A percentile compares a stretch with the other conserved stretches of the same genome.
Evolutionary conservation across 2,329 filamentous ascomycete genomes (phyloP).

Genomic region (Ophiobolus disseminans): DNA sequence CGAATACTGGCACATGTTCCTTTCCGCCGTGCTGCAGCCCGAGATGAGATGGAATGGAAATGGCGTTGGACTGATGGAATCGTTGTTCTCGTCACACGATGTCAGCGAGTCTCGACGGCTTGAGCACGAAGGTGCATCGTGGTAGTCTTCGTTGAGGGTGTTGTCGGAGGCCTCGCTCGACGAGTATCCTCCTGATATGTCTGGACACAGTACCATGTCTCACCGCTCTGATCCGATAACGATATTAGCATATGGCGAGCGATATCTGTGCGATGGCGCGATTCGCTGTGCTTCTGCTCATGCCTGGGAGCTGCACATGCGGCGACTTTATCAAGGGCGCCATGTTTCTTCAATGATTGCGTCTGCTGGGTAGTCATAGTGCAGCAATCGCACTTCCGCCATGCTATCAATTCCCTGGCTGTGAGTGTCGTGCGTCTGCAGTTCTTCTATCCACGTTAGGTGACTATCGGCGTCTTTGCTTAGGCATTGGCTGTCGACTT

Average conservation of each 20-base stretch:
- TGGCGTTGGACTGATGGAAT: conserved; percentile 2
- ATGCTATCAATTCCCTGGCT: background rate
- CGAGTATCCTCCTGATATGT: conserved; percentile 8
- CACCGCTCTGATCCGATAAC: conserved; percentile 2
- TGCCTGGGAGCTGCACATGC: too few relatives aligned
- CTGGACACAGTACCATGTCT: conserved; percentile 6
- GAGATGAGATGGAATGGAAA: conserved; percentile 36
- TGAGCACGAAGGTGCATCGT: conserved; percentile 4
- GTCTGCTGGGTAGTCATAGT: too few relatives aligned
- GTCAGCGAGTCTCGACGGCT: conserved; percentile 4
- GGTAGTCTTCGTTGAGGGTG: conserved; percentile 15
- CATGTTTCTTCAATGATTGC: background rate
- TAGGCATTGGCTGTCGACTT: background rate
- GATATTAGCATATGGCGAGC: conserved; percentile 8
- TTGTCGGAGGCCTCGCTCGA: conserved; percentile 23
- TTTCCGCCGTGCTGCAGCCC: conserved; percentile 35
- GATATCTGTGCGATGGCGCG: conserved; percentile 8
- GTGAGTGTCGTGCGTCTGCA: too few relatives aligned
- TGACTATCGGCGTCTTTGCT: background rate
- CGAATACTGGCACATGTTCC: conserved; percentile 41
- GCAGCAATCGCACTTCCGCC: background rate
- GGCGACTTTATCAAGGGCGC: conserved; percentile 1
- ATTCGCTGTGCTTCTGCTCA: background rate
- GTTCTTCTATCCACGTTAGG: too few relatives aligned
- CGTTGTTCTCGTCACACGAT: conserved; percentile 3